These are phyloP conservation scores for Neopestalotiopsis rosae DNA, from an alignment of 2,329 filamentous ascomycete genomes.

Conservation along the genomic window DNA sequence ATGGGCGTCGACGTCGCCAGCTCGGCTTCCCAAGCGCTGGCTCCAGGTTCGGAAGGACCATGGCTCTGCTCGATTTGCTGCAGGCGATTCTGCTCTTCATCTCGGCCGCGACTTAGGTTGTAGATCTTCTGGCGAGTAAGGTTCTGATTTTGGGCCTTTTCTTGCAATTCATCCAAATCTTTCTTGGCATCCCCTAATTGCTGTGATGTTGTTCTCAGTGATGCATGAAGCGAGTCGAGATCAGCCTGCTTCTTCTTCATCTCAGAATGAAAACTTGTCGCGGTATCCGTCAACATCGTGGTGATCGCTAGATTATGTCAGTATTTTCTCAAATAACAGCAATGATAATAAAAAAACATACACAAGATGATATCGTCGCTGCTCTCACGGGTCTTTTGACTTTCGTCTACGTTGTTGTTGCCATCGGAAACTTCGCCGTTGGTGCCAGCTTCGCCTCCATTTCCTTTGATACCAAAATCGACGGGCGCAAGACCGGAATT, in stretches of 20 bases:
- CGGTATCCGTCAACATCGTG: slow-evolving; percentile 79
- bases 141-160: slow-evolving; percentile 67
- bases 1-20: slow-evolving; percentile 35
- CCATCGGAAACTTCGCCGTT: slow-evolving; percentile 43
- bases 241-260: slow-evolving; percentile 83
- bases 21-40: slow-evolving; percentile 60
- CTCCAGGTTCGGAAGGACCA: slow-evolving; percentile 50
- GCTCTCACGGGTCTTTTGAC: slow-evolving; percentile 69
- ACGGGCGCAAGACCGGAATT: slow-evolving; percentile 84
- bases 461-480: slow-evolving; percentile 91
- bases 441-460: slow-evolving; percentile 51
- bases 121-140: slow-evolving; percentile 73
- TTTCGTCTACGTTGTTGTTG: slow-evolving; percentile 37
- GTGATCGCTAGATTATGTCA: slow-evolving; percentile 70
- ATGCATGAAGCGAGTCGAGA: slow-evolving; percentile 81
- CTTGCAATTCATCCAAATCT: slow-evolving; percentile 72
- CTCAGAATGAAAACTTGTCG: slow-evolving; percentile 79
- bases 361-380: slow-evolving; percentile 81
- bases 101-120: slow-evolving; percentile 77
- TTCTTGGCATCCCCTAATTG: slow-evolving; percentile 80
- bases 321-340: slow-evolving; percentile 20
- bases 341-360: slow-evolving; percentile 52
- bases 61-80: slow-evolving; percentile 51
- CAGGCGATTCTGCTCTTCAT: slow-evolving; percentile 68
- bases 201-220: slow-evolving; percentile 80